phyloP scores from a whole-genome alignment of 345 rosid genomes.

The Citrus sinensis region DNA sequence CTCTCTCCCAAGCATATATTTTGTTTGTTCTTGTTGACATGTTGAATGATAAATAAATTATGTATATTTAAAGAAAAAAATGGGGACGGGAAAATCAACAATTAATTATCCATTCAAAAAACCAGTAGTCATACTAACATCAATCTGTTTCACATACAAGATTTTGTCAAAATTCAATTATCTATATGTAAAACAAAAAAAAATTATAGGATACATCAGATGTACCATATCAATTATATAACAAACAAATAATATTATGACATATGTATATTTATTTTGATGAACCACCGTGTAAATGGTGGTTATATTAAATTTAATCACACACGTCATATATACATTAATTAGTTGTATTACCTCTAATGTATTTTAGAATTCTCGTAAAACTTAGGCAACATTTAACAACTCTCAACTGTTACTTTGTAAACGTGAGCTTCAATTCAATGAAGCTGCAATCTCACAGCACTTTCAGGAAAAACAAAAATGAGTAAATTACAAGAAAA shows the following conservation, averaged over 20 bases:
- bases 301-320: no score
- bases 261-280: no score
- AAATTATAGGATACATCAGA: accelerated
- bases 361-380: background rate
- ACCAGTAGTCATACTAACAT: background rate
- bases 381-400: background rate
- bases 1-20: background rate
- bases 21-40: no score
- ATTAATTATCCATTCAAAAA: background rate
- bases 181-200: background rate
- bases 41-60: background rate
- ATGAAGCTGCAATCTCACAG: background rate
- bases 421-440: background rate
- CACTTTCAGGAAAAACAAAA: background rate
- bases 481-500: background rate
- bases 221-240: no score
- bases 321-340: no score
- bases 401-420: background rate
- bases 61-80: no score
- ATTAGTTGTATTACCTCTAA: no score
- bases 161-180: background rate
- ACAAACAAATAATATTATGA: no score
- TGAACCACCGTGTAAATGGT: accelerated
- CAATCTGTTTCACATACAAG: background rate
- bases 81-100: background rate